phyloP scores from a whole-genome alignment of 1,139 yeast genomes.

The Diutina rugosa region DNA sequence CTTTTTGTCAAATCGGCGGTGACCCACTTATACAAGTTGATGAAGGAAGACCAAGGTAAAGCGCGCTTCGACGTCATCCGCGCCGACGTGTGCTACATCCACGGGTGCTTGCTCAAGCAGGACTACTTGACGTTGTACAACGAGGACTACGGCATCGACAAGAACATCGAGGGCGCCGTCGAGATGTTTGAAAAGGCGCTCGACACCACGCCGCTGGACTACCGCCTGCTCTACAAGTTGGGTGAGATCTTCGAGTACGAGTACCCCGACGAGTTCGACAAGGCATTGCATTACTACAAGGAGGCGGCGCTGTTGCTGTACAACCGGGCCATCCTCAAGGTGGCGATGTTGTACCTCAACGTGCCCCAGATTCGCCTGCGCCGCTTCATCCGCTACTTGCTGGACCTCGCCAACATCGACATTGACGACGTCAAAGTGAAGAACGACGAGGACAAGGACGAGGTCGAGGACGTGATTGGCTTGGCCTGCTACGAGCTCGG shows the following conservation, averaged over 20 bases:
- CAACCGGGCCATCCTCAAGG: conserved; percentile 29
- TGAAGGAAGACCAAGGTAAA: conserved; percentile 14
- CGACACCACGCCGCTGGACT: conserved; percentile 19
- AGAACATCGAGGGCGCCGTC: conserved; percentile 18
- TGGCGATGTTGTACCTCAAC: conserved; percentile 26
- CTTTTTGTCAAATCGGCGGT: conserved; percentile 27
- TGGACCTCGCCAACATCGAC: conserved; percentile 1
- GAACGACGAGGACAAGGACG: conserved; percentile 25
- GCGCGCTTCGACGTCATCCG: conserved; percentile 1
- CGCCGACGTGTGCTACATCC: conserved; percentile 20
- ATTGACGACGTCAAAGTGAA: background rate
- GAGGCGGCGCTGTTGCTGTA: conserved; percentile 30
- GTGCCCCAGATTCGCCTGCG: conserved; percentile 22
- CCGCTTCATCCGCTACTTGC: conserved; percentile 6
- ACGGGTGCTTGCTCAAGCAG: conserved; percentile 27
- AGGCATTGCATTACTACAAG: conserved; percentile 24
- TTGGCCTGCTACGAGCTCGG: conserved; percentile 45
- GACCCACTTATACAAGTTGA: conserved; percentile 25
- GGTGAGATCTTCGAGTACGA: conserved; percentile 31
- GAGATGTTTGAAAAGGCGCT: conserved; percentile 22
- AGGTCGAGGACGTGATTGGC: conserved; percentile 29
- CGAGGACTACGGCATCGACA: conserved; percentile 26
- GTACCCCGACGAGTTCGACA: conserved; percentile 14
- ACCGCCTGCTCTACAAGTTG: conserved; percentile 23
- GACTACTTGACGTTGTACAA: conserved; percentile 19